Base-by-base conservation (phyloP, 2,329 filamentous ascomycete genomes). In the Colletotrichum sp. region DNA sequence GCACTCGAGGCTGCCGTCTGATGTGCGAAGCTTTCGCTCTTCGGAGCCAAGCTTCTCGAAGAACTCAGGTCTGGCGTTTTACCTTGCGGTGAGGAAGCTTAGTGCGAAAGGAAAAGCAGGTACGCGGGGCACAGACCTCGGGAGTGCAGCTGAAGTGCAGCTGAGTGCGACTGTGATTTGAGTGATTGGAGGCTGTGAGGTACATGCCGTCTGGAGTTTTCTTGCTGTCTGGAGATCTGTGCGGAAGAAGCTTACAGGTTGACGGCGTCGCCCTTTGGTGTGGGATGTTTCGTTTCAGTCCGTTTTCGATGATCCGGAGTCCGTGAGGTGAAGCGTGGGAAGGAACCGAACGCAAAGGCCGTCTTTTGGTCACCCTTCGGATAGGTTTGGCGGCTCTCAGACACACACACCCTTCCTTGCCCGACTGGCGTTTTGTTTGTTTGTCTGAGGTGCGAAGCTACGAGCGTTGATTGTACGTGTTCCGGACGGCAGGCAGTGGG, bases 251-350 rank as follows among this genome's bases (percentile, higher is more conserved):
- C 44, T 52, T 52, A 21, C 44, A 52, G 44, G 6, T 52, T 52
- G 44, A 52, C 32, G 18, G 30, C 32, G 59, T 63, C 59, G 57
- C 44, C 57, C 9, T 60, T 6, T 60, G 26, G 28, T 60, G 26
- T 32, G 57, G 21, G 24, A 66, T 57, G 76, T 76, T 76, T 77
- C 64, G 76, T 77, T 77, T 70, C 68, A 39, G 68, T 55, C 39
- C 63, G 62, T 49, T 34, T 66, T 57, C 15, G 55, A 71, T 57
- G 59, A 36, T 62, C 36, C 71, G 32, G 52, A 67, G 75, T 57
- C 52, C 52, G 73, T 68, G 73, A 55, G 73, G 30, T 52, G 44
- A 52, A 52, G n/a, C 44, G 44, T 52, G 44, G 44, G 44, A 16
- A 60, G 21, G 18, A 63, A 21, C 34, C 13, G 24, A 36, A 67